Percentiles rank a stretch among this genome's conserved stretches.
phyloP scores from a whole-genome alignment of 2,329 filamentous ascomycete species.

The Xylaria polymorpha region DNA sequence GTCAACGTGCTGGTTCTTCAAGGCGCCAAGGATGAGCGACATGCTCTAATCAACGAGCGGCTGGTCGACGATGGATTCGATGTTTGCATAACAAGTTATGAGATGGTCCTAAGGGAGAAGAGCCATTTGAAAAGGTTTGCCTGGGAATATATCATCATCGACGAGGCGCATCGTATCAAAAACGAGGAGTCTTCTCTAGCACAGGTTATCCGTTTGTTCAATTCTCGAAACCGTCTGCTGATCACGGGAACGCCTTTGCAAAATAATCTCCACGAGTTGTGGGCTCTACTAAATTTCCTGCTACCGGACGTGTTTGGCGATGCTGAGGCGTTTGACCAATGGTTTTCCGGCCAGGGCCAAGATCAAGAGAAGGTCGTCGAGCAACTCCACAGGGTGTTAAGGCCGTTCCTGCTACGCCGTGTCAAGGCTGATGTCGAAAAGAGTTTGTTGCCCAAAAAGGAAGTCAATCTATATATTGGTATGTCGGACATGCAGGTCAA shows the following conservation, averaged over 20 bases:
- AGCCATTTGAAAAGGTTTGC: conserved; percentile 95
- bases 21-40: conserved; percentile 93
- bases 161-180: conserved; percentile 98
- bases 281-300: conserved; percentile 96
- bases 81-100: conserved; percentile 97
- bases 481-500: conserved; percentile 99
- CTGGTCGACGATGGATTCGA: conserved; percentile 96
- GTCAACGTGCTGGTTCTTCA: conserved; percentile 94
- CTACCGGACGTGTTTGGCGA: conserved; percentile 99
- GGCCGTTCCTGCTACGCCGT: conserved; percentile 92
- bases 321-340: conserved; percentile 95
- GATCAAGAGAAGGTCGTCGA: conserved; percentile 97
- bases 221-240: conserved; percentile 91
- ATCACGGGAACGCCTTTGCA: conserved; percentile 97
- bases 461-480: conserved; percentile 94
- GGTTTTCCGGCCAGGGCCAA: conserved; percentile 91
- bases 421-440: conserved; percentile 99
- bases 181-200: conserved; percentile 98
- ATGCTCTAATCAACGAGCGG: conserved; percentile 87
- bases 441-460: conserved; percentile 95
- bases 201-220: conserved; percentile 95
- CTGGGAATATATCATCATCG: conserved; percentile 99
- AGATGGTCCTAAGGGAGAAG: conserved; percentile 98
- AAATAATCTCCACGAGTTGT: conserved; percentile 97
- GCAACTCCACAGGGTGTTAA: conserved; percentile 91